These are phyloP conservation scores for Artomyces pyxidatus DNA, from an alignment of 768 basidiomycete genomes.

Conservation along the genomic window DNA sequence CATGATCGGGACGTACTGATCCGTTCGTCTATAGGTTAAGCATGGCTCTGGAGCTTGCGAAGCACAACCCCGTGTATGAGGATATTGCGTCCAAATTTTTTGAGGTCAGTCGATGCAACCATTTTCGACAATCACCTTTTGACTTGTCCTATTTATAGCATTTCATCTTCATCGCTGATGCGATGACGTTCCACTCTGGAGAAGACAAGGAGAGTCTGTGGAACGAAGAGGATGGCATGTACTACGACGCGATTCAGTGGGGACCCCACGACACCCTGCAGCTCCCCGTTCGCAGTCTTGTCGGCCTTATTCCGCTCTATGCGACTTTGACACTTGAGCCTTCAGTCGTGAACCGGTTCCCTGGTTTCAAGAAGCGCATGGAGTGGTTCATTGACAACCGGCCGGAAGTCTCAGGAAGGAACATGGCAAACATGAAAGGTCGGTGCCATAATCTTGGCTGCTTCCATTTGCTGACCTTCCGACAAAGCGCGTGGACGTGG, in stretches of 20 bases:
- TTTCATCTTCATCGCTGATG: slow-evolving; percentile 97
- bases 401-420: slow-evolving; percentile 78
- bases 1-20: background rate
- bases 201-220: slow-evolving; percentile 78
- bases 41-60: slow-evolving; percentile 95
- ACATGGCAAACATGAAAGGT: slow-evolving; percentile 97
- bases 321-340: slow-evolving; percentile 94
- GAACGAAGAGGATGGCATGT: slow-evolving; percentile 97
- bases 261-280: slow-evolving; percentile 78
- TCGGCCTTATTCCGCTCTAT: slow-evolving; percentile 96
- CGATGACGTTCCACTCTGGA: slow-evolving; percentile 89
- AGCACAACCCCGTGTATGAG: slow-evolving; percentile 96
- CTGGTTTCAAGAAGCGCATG: slow-evolving; percentile 97
- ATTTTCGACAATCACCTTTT: background rate
- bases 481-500: slow-evolving; percentile 49
- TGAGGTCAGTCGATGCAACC: slow-evolving; percentile 41
- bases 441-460: slow-evolving; percentile 7
- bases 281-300: slow-evolving; percentile 87
- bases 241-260: slow-evolving; percentile 95
- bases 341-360: slow-evolving; percentile 78
- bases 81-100: slow-evolving; percentile 99
- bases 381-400: slow-evolving; percentile 98
- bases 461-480: slow-evolving; percentile 17
- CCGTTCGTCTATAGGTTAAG: slow-evolving; percentile 55
- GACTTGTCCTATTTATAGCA: slow-evolving; percentile 47